These are phyloP conservation scores for Trichoderma sp. DNA, from an alignment of 2,329 filamentous ascomycete genomes.

Conservation along the genomic window DNA sequence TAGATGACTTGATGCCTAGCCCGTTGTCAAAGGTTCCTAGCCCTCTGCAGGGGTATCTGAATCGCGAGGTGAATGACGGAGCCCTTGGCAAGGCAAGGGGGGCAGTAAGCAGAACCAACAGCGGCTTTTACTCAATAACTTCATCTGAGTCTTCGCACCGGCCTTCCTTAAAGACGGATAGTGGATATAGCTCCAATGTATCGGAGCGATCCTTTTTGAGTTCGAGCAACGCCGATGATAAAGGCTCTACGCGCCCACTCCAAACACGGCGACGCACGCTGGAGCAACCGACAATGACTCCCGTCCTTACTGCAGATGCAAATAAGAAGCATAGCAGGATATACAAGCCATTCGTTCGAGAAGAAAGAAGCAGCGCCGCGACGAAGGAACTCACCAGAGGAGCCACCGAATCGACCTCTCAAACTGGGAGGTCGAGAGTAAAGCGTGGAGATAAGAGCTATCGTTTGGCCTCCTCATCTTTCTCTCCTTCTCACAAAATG, in stretches of 20 bases:
- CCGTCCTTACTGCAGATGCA: background rate
- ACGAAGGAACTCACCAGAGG: background rate
- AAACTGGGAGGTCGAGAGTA: background rate
- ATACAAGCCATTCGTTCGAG: conserved; percentile 21
- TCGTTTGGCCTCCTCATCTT: conserved; percentile 40
- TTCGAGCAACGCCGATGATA: background rate
- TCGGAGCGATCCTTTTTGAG: conserved; percentile 57
- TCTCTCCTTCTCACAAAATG: conserved; percentile 41
- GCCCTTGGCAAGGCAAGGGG: background rate
- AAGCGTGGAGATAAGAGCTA: conserved; percentile 26
- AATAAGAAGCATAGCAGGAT: conserved; percentile 11
- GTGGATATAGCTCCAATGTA: conserved; percentile 61
- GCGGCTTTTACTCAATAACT: conserved; percentile 1
- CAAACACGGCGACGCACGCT: background rate
- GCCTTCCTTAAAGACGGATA: conserved; percentile 43
- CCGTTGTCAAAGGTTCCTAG: conserved; percentile 10
- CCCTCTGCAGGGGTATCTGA: background rate
- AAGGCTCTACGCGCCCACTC: background rate
- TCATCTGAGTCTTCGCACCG: conserved; percentile 25
- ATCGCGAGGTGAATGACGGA: background rate
- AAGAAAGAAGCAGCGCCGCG: background rate
- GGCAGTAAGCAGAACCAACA: conserved; percentile 19
- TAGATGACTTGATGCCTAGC: conserved; percentile 8
- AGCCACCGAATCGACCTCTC: background rate
- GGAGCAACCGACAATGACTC: background rate